Evolutionary conservation across 2,329 filamentous ascomycete species (phyloP).

Genomic region (Alternaria triticimaculans): DNA sequence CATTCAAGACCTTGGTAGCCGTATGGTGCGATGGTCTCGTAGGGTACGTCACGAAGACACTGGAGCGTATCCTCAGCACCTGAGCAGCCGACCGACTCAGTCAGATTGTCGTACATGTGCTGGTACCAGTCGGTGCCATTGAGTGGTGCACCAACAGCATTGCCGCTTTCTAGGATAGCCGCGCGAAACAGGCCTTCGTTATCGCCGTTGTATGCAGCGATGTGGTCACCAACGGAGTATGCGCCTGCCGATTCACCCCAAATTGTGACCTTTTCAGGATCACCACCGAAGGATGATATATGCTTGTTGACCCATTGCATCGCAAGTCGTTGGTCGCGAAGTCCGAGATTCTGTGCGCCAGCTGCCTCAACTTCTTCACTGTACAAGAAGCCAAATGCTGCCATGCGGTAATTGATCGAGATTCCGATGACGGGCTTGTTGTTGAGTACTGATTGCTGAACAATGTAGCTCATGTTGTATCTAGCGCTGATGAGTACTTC

Average conservation of each 20-base stretch:
- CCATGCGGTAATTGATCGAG: constrained; percentile 57
- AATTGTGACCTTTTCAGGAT: constrained; percentile 65
- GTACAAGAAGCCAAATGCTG: constrained; percentile 59
- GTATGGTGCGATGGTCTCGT: constrained; percentile 34
- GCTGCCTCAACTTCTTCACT: constrained; percentile 48
- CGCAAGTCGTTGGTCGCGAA: constrained; percentile 67
- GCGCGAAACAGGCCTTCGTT: constrained; percentile 51
- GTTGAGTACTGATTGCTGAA: constrained; percentile 39
- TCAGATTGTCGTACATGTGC: constrained; percentile 39
- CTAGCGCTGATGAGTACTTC: background rate
- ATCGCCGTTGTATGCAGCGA: constrained; percentile 49
- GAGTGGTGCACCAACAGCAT: constrained; percentile 39
- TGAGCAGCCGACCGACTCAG: constrained; percentile 32
- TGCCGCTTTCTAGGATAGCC: constrained; percentile 50
- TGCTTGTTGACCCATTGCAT: constrained; percentile 68
- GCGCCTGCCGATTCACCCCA: constrained; percentile 67
- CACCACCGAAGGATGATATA: constrained; percentile 60
- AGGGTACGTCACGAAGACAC: constrained; percentile 36
- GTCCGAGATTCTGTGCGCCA: constrained; percentile 56
- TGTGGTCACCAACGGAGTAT: constrained; percentile 58
- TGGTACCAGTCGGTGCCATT: constrained; percentile 45
- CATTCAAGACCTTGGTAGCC: constrained; percentile 38
- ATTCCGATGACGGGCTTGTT: constrained; percentile 41
- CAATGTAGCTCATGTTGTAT: constrained; percentile 43
- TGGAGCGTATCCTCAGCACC: constrained; percentile 30